phyloP scores from a whole-genome alignment of 108 stramenopile genomes.

The Thalassiosira profunda region DNA sequence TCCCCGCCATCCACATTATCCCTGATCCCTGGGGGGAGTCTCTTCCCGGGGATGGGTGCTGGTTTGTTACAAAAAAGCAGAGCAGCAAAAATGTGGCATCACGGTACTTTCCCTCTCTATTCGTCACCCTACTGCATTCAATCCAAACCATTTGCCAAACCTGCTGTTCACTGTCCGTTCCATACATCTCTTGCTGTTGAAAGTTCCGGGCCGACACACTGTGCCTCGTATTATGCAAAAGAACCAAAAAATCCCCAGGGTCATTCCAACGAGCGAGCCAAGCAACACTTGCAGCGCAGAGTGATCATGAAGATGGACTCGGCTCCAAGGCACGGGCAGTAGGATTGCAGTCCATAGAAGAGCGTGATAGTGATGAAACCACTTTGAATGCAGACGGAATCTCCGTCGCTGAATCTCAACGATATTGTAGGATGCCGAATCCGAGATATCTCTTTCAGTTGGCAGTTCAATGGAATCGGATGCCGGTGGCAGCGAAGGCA shows the following conservation, averaged over 20 bases:
- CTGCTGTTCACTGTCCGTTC: too few species aligned
- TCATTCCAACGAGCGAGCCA: constrained; percentile 22
- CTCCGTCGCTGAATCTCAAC: neutral
- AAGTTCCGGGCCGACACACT: too few species aligned
- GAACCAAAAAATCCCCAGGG: constrained; percentile 14
- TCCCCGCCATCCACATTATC: too few species aligned
- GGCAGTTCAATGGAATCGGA: neutral
- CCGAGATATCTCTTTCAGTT: neutral
- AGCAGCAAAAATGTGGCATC: too few species aligned
- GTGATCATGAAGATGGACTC: constrained; percentile 50
- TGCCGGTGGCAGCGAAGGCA: neutral
- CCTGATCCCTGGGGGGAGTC: too few species aligned
- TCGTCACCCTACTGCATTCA: too few species aligned
- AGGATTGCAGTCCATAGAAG: constrained; percentile 17
- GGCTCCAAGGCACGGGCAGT: constrained; percentile 33
- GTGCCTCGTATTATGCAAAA: constrained; percentile 33
- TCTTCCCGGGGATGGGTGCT: too few species aligned
- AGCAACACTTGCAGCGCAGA: constrained; percentile 31
- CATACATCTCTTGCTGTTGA: too few species aligned
- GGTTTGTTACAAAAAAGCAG: too few species aligned
- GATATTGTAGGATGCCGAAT: neutral
- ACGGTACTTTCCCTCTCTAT: too few species aligned
- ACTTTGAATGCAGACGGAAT: constrained; percentile 3
- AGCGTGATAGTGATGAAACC: constrained; percentile 24
- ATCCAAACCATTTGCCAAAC: too few species aligned